Evolutionary conservation across 768 basidiomycete genomes (phyloP).

Genomic region (Russula ochroleuca): DNA sequence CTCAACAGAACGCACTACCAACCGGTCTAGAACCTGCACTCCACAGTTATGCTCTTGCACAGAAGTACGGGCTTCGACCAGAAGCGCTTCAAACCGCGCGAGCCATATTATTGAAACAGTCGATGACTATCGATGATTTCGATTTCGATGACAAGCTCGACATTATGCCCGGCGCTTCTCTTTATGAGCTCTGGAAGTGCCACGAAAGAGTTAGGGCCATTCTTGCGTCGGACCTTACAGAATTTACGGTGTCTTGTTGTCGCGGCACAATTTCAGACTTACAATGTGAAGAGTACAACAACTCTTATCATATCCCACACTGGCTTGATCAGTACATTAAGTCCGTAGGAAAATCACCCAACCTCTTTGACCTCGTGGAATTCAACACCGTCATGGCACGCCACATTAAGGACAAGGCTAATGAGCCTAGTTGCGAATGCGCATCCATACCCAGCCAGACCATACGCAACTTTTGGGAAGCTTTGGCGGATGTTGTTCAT

Average conservation of each 20-base stretch:
- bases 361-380: neutral
- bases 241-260: no score
- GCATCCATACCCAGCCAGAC: neutral
- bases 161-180: neutral
- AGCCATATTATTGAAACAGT: neutral
- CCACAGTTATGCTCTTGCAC: conserved; percentile 1
- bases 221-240: neutral
- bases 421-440: neutral
- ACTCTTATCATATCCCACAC: neutral
- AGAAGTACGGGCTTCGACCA: neutral
- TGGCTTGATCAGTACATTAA: neutral
- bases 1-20: neutral
- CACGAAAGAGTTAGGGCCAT: neutral
- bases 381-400: neutral
- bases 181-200: conserved; percentile 13
- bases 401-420: neutral
- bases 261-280: no score
- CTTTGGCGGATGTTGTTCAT: neutral
- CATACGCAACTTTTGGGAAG: conserved; percentile 7
- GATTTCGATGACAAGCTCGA: neutral
- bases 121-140: neutral
- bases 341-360: neutral
- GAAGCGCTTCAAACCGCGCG: no score
- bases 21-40: neutral
- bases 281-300: neutral